Percentiles rank a stretch among this genome's conserved stretches.
Conservation (phyloP, 2,329 filamentous ascomycete genomes). For the Fusarium sp. region DNA sequence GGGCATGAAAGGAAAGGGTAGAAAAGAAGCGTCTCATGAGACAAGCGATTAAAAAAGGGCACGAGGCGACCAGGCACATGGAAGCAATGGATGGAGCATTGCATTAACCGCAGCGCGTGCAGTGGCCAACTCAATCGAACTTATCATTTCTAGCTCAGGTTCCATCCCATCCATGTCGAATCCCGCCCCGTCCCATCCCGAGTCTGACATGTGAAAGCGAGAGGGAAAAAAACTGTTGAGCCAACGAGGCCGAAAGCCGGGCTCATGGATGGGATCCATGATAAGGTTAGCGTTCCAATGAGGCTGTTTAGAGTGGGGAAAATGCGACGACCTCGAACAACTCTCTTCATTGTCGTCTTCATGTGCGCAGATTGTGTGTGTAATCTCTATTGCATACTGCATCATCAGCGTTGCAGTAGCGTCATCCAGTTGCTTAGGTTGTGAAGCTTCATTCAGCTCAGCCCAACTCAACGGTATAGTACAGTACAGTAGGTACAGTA, state of each 20-base stretch:
- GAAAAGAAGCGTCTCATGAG: constrained; percentile 1
- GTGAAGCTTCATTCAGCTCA: no score
- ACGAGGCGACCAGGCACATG: constrained; percentile 10
- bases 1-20: neutral
- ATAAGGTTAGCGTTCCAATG: constrained; percentile 39
- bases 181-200: constrained; percentile 5
- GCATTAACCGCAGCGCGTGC: neutral
- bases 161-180: constrained; percentile 15
- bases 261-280: constrained; percentile 10
- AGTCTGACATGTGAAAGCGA: constrained; percentile 42
- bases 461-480: constrained; percentile 1
- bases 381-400: constrained; percentile 3
- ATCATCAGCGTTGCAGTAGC: neutral
- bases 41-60: constrained; percentile 24
- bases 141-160: constrained; percentile 14
- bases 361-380: neutral
- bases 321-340: constrained; percentile 9
- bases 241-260: constrained; percentile 10
- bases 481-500: neutral
- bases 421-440: neutral
- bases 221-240: constrained; percentile 34
- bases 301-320: constrained; percentile 22
- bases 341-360: constrained; percentile 1
- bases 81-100: neutral
- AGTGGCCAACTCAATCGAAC: neutral